Percentiles rank a stretch among this genome's conserved stretches.
Conservation (phyloP, 2,329 filamentous ascomycete species). For the Aschersonia sp. region DNA sequence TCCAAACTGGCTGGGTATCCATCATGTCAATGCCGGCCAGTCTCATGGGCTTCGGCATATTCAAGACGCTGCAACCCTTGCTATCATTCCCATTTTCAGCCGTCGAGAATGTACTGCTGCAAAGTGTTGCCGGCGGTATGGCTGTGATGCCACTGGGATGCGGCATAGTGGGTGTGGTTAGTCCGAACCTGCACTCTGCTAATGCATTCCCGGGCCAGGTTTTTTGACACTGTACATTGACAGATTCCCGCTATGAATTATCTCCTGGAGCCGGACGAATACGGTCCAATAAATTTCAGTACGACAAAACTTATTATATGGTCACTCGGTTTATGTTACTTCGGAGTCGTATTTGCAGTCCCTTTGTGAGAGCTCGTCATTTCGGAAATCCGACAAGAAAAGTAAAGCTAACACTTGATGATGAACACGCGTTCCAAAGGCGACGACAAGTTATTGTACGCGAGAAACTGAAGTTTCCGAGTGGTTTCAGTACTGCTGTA, state of each 20-base stretch:
- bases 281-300: conserved; percentile 58
- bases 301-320: conserved; percentile 72
- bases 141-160: conserved; percentile 94
- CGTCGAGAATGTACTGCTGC: conserved; percentile 91
- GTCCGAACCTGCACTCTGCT: conserved; percentile 10
- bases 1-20: conserved; percentile 62
- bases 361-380: conserved; percentile 42
- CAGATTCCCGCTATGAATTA: conserved; percentile 81
- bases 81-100: conserved; percentile 75
- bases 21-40: conserved; percentile 97
- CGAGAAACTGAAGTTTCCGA: conserved; percentile 87
- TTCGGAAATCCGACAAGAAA: neutral
- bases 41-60: conserved; percentile 86
- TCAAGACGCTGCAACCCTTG: conserved; percentile 61
- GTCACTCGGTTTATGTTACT: conserved; percentile 88
- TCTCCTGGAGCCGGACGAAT: conserved; percentile 62
- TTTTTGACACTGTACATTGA: conserved; percentile 1
- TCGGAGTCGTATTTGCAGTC: conserved; percentile 92
- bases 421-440: conserved; percentile 13
- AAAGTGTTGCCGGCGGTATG: conserved; percentile 89
- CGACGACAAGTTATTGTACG: conserved; percentile 83
- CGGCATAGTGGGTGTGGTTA: conserved; percentile 77
- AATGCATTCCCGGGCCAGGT: neutral
- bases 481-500: conserved; percentile 85
- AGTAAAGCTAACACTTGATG: neutral